Base-by-base conservation (phyloP, 2,329 filamentous ascomycete genomes). In the Alternaria brassicae region DNA sequence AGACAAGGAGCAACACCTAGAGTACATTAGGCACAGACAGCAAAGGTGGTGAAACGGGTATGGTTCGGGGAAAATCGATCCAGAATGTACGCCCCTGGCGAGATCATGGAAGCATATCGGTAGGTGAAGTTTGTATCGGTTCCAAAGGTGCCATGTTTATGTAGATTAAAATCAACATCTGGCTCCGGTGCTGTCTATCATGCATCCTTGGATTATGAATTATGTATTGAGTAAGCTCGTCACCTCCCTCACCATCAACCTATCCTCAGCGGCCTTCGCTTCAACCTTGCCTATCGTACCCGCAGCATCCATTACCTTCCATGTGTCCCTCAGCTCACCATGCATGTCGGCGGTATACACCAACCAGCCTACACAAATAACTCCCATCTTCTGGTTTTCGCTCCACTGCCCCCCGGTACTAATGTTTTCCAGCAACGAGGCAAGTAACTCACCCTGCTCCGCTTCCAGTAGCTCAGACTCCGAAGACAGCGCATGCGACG, bases 381-480 rank as follows among this genome's bases (percentile, higher is more conserved):
- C 70, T 76, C 93, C 87, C 0, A 92, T 92, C 71, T 90, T 91
- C 13, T 93, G 77, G 0, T 91, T 90, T 69, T 97, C 93, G 10
- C 76, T 76, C 74, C 79, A 84, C 75, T 45, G 77, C 6, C 79
- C 77, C 60, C 87, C 85, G 1, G 52, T 45, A 12, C 68, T 75
- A 0, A 94, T 86, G 2, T 91, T 90, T 77, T 97, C 93, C 1
- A 97, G 80, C 7, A 95, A 79, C 1, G 91, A 90, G 0, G 93
- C 93, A 0, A 90, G 87, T 5, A 98, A 81, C 76, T 97, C 93
- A 1, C 96, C 86, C 72, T 95, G 90, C 58, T 91, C 88, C 3
- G 84, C 85, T 36, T 92, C 89, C 0, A 87, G 81, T 3, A 97
- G 76, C 48, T 78, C 77, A 3, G 64, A 51, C 47, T 65, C 70